Conservation (phyloP, 176 grass and related monocot genomes). For the Urochloa ruziziensis region DNA sequence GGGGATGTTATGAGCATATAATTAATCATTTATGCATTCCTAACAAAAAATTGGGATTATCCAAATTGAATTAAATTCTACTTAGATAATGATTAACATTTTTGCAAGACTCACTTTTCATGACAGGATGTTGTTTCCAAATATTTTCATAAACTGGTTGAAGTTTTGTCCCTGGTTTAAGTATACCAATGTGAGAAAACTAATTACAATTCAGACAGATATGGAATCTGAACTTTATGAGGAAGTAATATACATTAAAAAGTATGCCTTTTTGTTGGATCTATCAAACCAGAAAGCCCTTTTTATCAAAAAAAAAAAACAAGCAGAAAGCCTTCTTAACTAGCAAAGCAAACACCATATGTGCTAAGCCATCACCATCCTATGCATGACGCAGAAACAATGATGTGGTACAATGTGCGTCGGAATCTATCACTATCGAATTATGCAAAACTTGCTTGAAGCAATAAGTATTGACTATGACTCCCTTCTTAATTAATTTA, state of each 20-base stretch:
- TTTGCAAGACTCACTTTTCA: neutral
- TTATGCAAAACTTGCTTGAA: neutral
- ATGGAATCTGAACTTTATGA: too few relatives aligned
- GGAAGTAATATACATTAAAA: too few relatives aligned
- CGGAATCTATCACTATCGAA: constrained; percentile 3
- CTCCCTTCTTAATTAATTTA: neutral
- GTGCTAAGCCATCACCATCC: neutral
- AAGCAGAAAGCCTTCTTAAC: neutral
- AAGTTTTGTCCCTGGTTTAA: too few relatives aligned
- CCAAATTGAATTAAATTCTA: neutral
- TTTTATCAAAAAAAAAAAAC: too few relatives aligned
- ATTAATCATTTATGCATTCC: too few relatives aligned
- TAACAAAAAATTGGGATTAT: neutral
- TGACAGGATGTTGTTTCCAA: neutral
- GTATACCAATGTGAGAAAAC: too few relatives aligned
- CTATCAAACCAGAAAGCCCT: too few relatives aligned
- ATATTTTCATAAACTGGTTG: too few relatives aligned
- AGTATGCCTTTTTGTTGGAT: neutral
- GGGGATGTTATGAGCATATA: too few relatives aligned
- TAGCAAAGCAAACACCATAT: neutral
- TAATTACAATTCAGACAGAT: too few relatives aligned
- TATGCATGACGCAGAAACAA: neutral
- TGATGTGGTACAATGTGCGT: neutral
- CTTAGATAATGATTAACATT: neutral
- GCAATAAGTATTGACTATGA: neutral